These are phyloP conservation scores for Larix sibirica DNA, from an alignment of 83 land plant genomes.

Conservation along the genomic window DNA sequence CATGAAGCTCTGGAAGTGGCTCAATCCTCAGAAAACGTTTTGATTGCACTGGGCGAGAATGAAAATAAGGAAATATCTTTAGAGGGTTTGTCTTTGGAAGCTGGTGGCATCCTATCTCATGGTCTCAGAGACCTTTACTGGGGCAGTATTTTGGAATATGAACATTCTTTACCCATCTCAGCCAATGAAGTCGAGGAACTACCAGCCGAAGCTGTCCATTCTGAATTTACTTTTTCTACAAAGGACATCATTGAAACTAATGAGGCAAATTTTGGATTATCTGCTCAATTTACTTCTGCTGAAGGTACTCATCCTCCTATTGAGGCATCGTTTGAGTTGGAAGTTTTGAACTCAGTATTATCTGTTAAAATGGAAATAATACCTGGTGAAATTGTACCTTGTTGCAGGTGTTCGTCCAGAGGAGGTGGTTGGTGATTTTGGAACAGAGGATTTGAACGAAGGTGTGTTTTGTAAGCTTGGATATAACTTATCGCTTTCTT, in stretches of 20 bases:
- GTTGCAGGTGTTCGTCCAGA: background rate
- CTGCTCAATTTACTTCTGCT: background rate
- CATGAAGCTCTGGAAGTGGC: background rate
- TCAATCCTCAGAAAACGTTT: slow-evolving; percentile 5
- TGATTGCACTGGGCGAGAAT: background rate
- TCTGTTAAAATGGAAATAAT: background rate
- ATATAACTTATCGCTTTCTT: background rate
- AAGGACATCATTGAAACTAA: slow-evolving; percentile 15
- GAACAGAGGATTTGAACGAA: background rate
- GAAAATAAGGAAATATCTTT: slow-evolving; percentile 1
- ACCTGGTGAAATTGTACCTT: background rate
- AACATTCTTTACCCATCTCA: background rate
- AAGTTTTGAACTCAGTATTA: background rate
- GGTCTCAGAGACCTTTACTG: slow-evolving; percentile 49
- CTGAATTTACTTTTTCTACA: slow-evolving; percentile 9
- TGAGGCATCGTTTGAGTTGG: background rate
- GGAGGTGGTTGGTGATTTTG: background rate
- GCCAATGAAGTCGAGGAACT: background rate
- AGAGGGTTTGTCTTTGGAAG: slow-evolving; percentile 4
- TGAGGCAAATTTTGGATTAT: background rate
- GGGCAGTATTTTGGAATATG: slow-evolving; percentile 12
- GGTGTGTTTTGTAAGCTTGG: background rate
- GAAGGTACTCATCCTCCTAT: background rate
- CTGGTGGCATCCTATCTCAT: slow-evolving; percentile 22
- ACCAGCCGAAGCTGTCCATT: background rate